Conservation (phyloP, 2,329 filamentous ascomycete genomes). For the Colletotrichum sojae region DNA sequence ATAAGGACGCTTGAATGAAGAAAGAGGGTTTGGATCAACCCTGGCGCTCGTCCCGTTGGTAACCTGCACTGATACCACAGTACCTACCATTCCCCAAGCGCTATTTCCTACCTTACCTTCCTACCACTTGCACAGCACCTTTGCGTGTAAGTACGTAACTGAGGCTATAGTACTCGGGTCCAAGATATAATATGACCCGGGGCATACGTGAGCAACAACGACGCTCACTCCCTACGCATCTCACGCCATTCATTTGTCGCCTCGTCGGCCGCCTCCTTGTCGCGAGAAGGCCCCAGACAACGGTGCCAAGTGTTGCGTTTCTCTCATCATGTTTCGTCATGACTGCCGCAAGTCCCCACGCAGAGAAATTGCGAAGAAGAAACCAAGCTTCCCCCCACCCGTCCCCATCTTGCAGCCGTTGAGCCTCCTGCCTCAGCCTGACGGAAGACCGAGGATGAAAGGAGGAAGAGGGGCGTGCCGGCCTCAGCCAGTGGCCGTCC, state of each 20-base stretch:
- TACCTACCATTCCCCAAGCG: not conserved
- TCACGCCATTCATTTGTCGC: too few species aligned
- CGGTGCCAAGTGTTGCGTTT: constrained; percentile 5
- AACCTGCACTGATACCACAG: constrained; percentile 16
- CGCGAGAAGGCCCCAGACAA: too few species aligned
- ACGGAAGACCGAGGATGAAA: not conserved
- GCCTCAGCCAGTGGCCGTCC: not conserved
- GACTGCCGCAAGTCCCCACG: not conserved
- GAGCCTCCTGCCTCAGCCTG: constrained; percentile 17
- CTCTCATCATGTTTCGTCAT: constrained; percentile 28
- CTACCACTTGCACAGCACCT: too few species aligned
- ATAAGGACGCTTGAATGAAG: not conserved
- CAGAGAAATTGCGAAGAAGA: constrained; percentile 16
- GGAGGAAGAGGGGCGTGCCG: not conserved
- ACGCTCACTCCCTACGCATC: too few species aligned
- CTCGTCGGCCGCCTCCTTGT: too few species aligned
- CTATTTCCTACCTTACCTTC: too few species aligned
- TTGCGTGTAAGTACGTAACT: too few species aligned
- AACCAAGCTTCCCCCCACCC: not conserved
- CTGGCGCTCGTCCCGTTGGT: not conserved
- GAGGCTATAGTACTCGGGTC: too few species aligned
- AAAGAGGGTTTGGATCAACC: not conserved
- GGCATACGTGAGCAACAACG: too few species aligned
- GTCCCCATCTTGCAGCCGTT: constrained; percentile 10
- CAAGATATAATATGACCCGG: too few species aligned